Evolutionary conservation across 2,329 filamentous ascomycete genomes (phyloP).

Genomic region (Mariannaea elegans): DNA sequence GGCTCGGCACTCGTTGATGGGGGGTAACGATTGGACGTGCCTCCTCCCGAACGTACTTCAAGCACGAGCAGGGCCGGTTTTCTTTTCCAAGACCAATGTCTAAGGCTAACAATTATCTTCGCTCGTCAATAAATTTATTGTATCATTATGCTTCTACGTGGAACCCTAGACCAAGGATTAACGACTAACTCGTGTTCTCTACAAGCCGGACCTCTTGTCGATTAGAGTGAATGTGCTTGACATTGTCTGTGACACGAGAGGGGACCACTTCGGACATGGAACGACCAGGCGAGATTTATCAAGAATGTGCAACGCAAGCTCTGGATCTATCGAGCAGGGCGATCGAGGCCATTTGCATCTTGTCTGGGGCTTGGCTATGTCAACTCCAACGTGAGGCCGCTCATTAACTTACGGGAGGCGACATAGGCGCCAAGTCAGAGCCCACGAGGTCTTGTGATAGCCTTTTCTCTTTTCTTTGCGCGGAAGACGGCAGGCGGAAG

Average conservation of each 20-base stretch:
- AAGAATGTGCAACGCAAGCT: conserved; percentile 31
- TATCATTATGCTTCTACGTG: conserved; percentile 32
- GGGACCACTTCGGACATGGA: conserved; percentile 29
- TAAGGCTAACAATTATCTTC: conserved; percentile 17
- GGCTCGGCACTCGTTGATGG: conserved; percentile 26
- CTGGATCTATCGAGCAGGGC: conserved; percentile 13
- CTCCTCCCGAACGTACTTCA: conserved; percentile 24
- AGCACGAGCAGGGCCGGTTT: conserved; percentile 26
- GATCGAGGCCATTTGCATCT: conserved; percentile 15
- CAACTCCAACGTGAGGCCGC: not conserved
- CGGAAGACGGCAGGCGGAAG: not conserved
- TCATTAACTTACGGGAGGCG: conserved; percentile 24
- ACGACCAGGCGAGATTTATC: conserved; percentile 33
- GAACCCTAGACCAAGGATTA: conserved; percentile 27
- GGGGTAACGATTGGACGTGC: conserved; percentile 24
- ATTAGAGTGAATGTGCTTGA: conserved; percentile 20
- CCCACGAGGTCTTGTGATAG: conserved; percentile 37
- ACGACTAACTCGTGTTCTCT: conserved; percentile 9
- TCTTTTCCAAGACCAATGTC: conserved; percentile 22
- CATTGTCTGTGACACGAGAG: conserved; percentile 27
- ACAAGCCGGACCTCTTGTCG: conserved; percentile 15
- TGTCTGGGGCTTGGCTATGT: conserved; percentile 21
- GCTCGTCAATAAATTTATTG: conserved; percentile 23
- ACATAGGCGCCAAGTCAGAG: conserved; percentile 31
- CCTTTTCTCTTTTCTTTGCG: not conserved